These are phyloP conservation scores for Aschersonia sp. DNA, from an alignment of 2,329 filamentous ascomycete genomes.

Conservation along the genomic window DNA sequence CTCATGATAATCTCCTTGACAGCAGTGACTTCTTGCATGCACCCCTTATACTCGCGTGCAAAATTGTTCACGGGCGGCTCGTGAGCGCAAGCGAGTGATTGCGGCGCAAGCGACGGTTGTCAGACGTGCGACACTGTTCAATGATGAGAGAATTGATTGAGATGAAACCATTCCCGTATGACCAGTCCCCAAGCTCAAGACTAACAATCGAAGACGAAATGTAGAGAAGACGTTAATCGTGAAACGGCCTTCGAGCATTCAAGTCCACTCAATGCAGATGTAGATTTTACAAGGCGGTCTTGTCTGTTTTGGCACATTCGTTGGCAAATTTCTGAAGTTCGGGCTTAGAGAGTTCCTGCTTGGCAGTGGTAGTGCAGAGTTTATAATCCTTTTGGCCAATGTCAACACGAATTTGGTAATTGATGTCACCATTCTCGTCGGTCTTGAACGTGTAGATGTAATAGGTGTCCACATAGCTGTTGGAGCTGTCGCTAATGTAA, in stretches of 20 bases:
- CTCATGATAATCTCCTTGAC: too few relatives aligned
- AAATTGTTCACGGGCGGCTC: too few relatives aligned
- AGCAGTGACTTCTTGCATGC: too few relatives aligned
- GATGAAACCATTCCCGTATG: background rate
- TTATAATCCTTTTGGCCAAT: background rate
- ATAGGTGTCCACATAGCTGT: background rate
- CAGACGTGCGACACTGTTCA: too few relatives aligned
- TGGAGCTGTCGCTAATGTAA: background rate
- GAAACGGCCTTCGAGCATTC: too few relatives aligned
- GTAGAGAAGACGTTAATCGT: too few relatives aligned
- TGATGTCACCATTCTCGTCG: background rate
- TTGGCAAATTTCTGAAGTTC: background rate
- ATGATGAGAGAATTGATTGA: too few relatives aligned
- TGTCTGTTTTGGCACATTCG: background rate
- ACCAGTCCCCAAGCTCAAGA: background rate
- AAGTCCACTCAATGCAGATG: background rate
- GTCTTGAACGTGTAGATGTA: conserved; percentile 1
- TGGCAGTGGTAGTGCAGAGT: background rate
- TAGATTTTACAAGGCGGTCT: background rate
- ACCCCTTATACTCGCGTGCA: too few relatives aligned
- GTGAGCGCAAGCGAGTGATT: too few relatives aligned
- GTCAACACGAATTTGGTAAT: background rate
- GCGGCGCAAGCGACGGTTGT: too few relatives aligned
- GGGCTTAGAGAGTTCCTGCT: background rate
- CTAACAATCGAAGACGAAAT: too few relatives aligned